phyloP scores from a whole-genome alignment of 805 yeast species.

The Candida broadrunensis region DNA sequence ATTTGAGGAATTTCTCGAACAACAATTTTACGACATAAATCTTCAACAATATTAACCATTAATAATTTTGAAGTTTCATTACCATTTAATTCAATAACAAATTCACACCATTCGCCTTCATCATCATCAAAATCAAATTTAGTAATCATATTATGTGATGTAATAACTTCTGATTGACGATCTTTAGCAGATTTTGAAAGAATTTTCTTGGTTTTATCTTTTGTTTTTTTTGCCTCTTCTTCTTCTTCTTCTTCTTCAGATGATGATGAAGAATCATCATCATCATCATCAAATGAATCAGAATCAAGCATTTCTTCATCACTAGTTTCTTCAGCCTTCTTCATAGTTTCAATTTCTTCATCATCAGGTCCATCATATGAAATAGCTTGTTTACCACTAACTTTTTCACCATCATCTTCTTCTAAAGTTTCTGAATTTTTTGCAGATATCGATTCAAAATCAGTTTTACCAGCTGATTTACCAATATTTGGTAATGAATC shows the following conservation, averaged over 20 bases:
- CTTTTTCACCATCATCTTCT: constrained; percentile 58
- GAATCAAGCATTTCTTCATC: constrained; percentile 56
- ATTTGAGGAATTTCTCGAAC: constrained; percentile 89
- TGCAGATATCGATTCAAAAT: constrained; percentile 42
- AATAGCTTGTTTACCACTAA: constrained; percentile 79
- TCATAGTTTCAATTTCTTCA: constrained; percentile 88
- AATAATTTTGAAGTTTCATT: constrained; percentile 80
- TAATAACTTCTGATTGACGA: constrained; percentile 80
- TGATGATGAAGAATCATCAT: constrained; percentile 28
- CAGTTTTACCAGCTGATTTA: constrained; percentile 60
- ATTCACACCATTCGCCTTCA: constrained; percentile 89
- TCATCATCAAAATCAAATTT: constrained; percentile 88
- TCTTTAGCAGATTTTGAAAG: constrained; percentile 67
- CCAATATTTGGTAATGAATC: constrained; percentile 64
- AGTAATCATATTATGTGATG: constrained; percentile 69
- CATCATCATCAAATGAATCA: constrained; percentile 31
- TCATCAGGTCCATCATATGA: constrained; percentile 96
- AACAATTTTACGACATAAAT: constrained; percentile 82
- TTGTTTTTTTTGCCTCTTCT: constrained; percentile 24
- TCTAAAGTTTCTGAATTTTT: constrained; percentile 26
- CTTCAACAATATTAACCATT: constrained; percentile 96
- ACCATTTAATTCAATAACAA: constrained; percentile 77
- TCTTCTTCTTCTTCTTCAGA: constrained; percentile 24
- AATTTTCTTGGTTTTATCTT: constrained; percentile 12
- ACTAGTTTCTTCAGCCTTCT: constrained; percentile 73